Evolutionary conservation across 768 basidiomycete species (phyloP).

Genomic region (Boletus reticulatus): DNA sequence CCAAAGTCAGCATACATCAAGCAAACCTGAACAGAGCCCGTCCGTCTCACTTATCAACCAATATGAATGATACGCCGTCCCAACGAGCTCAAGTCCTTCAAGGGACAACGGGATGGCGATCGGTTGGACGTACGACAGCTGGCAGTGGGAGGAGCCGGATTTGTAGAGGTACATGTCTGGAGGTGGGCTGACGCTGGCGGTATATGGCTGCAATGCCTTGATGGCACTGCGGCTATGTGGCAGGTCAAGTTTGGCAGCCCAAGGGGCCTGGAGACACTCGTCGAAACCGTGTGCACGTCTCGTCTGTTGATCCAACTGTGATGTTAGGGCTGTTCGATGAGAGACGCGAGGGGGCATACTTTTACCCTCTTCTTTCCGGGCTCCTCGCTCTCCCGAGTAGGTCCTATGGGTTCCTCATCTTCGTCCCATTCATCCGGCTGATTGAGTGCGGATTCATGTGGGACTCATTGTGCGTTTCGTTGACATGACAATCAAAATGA

Average conservation of each 20-base stretch:
- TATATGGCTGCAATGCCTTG: background rate
- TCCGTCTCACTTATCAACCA: constrained; percentile 2
- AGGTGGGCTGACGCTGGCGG: background rate
- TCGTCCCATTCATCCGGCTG: background rate
- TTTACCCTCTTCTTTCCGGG: background rate
- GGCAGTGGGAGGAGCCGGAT: constrained; percentile 9
- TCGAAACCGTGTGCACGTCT: background rate
- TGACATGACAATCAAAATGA: background rate
- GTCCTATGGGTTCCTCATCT: background rate
- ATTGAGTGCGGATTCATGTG: background rate
- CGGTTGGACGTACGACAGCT: background rate
- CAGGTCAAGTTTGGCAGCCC: background rate
- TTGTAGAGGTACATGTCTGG: background rate
- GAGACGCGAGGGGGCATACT: background rate
- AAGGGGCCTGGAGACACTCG: background rate
- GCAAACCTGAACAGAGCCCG: background rate
- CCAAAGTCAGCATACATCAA: background rate
- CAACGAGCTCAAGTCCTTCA: constrained; percentile 2
- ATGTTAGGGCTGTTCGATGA: background rate
- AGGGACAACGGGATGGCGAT: background rate
- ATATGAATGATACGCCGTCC: background rate
- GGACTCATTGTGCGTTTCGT: background rate
- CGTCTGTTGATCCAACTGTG: background rate
- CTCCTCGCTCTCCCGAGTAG: background rate
- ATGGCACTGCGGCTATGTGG: background rate